Evolutionary conservation across 495 filamentous ascomycete genomes (phyloP).

Genomic region (Xylaria cubensis): DNA sequence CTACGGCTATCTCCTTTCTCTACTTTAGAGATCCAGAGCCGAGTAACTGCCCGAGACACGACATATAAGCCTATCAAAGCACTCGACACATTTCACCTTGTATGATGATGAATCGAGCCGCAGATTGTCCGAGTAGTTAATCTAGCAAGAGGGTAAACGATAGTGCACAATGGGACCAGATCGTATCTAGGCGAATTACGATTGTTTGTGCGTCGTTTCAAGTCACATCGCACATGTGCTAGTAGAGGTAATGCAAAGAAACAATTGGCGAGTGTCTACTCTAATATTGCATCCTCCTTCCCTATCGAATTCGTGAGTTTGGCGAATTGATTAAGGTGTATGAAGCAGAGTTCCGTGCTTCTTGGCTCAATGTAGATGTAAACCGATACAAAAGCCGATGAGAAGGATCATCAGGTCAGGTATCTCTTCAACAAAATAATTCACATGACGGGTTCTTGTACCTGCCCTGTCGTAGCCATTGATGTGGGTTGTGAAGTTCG

Average conservation of each 20-base stretch:
- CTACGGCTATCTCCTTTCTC: neutral
- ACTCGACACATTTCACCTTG: neutral
- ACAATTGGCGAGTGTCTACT: conserved; percentile 1
- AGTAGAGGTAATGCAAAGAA: neutral
- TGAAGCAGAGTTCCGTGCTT: conserved; percentile 8
- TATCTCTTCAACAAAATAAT: neutral
- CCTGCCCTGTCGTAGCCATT: neutral
- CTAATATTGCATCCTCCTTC: neutral
- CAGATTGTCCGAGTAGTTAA: conserved; percentile 13
- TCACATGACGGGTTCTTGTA: neutral
- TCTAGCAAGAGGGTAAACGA: neutral
- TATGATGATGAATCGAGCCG: neutral
- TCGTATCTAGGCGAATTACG: neutral
- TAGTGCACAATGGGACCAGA: neutral
- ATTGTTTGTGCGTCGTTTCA: conserved; percentile 21
- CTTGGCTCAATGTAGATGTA: neutral
- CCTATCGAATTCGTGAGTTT: conserved; percentile 13
- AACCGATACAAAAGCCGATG: neutral
- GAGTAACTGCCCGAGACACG: conserved; percentile 23
- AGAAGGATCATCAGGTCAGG: neutral
- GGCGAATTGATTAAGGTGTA: neutral
- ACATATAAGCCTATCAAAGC: neutral
- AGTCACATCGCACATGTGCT: conserved; percentile 21
- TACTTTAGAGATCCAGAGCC: neutral
- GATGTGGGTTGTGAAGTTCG: neutral